Percentiles rank a stretch among this genome's conserved stretches.
Conservation (phyloP, 495 filamentous ascomycete species). For the Ramalina peruviana region DNA sequence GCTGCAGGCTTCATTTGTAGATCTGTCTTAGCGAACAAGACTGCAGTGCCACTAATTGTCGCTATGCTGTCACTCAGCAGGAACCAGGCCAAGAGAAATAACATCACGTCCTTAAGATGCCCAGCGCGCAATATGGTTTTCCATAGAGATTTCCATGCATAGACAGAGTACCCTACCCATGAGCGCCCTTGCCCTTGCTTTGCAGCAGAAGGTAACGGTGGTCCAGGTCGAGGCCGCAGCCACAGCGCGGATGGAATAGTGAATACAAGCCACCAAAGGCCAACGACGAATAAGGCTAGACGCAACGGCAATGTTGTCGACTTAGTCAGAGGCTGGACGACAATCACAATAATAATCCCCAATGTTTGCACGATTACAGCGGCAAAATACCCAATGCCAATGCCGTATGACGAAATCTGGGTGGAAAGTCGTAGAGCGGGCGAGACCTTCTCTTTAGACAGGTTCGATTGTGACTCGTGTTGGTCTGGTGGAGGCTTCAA, state of each 20-base stretch:
- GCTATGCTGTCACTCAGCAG: conserved; percentile 87
- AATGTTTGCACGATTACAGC: conserved; percentile 66
- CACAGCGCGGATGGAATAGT: conserved; percentile 80
- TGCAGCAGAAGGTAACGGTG: conserved; percentile 40
- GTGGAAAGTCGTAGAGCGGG: conserved; percentile 64
- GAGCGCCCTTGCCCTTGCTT: conserved; percentile 28
- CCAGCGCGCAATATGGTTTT: conserved; percentile 67
- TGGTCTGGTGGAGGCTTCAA: conserved; percentile 5
- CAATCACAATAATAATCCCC: conserved; percentile 56
- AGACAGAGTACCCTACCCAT: conserved; percentile 52
- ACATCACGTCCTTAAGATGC: conserved; percentile 65
- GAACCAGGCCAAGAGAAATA: conserved; percentile 91
- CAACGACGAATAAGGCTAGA: conserved; percentile 72
- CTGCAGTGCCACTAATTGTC: conserved; percentile 86
- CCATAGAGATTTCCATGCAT: conserved; percentile 75
- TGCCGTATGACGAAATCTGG: conserved; percentile 74
- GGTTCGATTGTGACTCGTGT: background rate
- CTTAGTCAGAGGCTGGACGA: conserved; percentile 48
- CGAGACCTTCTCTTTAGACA: conserved; percentile 23
- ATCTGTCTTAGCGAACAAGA: conserved; percentile 89
- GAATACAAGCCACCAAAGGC: conserved; percentile 90
- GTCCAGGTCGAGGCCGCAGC: conserved; percentile 83
- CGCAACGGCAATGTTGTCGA: conserved; percentile 67
- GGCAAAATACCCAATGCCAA: conserved; percentile 81
- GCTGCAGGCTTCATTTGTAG: conserved; percentile 78